Conservation (phyloP, 345 rosid genomes). For the Pistacia vera region DNA sequence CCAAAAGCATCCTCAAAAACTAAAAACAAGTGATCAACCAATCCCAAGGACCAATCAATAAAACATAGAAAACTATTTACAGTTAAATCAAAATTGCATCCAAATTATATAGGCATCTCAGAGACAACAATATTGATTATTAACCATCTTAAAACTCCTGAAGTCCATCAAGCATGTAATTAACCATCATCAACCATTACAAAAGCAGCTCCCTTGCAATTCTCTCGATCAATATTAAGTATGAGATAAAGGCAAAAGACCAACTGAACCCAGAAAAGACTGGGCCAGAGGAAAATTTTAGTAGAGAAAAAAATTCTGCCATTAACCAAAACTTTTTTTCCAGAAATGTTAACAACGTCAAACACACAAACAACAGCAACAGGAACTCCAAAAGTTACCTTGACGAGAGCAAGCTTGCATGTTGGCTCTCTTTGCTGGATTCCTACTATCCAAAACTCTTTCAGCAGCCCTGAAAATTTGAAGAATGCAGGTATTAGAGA, state of each 20-base stretch:
- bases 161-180: background rate
- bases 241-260: background rate
- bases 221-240: background rate
- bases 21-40: background rate
- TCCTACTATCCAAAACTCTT: slow-evolving; percentile 59
- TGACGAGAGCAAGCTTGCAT: slow-evolving; percentile 49
- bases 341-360: background rate
- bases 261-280: background rate
- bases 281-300: background rate
- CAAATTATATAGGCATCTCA: background rate
- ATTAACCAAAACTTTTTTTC: background rate
- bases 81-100: background rate
- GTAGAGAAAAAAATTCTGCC: background rate
- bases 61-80: background rate
- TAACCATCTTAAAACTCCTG: background rate
- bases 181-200: background rate
- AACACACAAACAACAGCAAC: background rate
- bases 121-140: background rate
- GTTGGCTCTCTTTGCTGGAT: slow-evolving; percentile 66
- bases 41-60: too few species aligned
- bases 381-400: slow-evolving; percentile 41
- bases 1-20: background rate
- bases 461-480: slow-evolving; percentile 61
- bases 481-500: background rate
- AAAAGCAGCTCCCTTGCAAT: background rate